These are phyloP conservation scores for Myriosclerotinia curreyana DNA, from an alignment of 2,329 filamentous ascomycete species.

Conservation along the genomic window DNA sequence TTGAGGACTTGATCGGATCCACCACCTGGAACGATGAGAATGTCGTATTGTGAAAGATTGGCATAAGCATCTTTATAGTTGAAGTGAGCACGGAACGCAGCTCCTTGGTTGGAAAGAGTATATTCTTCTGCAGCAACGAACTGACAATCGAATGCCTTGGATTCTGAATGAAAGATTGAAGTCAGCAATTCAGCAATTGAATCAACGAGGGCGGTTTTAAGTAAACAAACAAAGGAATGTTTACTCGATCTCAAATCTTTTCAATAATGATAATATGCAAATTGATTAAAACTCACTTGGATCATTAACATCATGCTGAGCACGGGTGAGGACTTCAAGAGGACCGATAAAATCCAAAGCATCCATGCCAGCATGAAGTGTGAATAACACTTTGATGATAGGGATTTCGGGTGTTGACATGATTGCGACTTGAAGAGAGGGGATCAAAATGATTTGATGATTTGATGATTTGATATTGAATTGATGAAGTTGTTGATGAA, in stretches of 20 bases:
- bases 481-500: slow-evolving; percentile 8
- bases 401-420: slow-evolving; percentile 38
- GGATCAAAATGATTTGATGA: neutral
- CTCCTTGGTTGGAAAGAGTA: slow-evolving; percentile 58
- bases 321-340: slow-evolving; percentile 54
- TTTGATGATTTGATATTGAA: neutral
- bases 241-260: neutral
- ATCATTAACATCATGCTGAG: slow-evolving; percentile 53
- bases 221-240: slow-evolving; percentile 6
- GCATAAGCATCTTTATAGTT: slow-evolving; percentile 76
- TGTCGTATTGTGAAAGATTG: slow-evolving; percentile 58
- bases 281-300: slow-evolving; percentile 42
- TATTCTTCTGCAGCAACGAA: slow-evolving; percentile 48
- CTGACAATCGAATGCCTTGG: slow-evolving; percentile 34
- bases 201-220: neutral
- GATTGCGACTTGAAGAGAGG: slow-evolving; percentile 28
- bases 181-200: slow-evolving; percentile 11
- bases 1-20: slow-evolving; percentile 59
- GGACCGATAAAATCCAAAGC: slow-evolving; percentile 56
- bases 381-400: slow-evolving; percentile 58
- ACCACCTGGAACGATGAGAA: slow-evolving; percentile 76
- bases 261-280: slow-evolving; percentile 1
- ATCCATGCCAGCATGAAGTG: slow-evolving; percentile 54
- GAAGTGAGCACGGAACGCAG: slow-evolving; percentile 70
- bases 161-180: slow-evolving; percentile 26